Evolutionary conservation across 1,139 yeast genomes (phyloP), one percentile per base, ranked within the genome.

Genomic region (Yamadazyma jaroonii): DNA sequence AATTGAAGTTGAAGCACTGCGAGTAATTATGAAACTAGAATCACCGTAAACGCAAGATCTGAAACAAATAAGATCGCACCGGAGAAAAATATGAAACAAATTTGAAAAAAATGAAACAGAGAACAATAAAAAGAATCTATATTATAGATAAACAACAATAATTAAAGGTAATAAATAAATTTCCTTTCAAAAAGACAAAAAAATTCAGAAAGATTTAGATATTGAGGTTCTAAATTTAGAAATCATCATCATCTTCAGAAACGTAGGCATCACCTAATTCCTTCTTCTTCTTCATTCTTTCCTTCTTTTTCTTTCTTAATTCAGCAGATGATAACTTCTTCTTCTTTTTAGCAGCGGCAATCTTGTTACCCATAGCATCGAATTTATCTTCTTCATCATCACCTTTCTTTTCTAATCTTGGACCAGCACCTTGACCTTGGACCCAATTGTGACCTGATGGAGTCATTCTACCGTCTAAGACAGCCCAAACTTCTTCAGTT

Each of bases 401-500:
- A 64, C 88, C 95, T 90, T 92, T 92, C 77, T 87, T 83, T 62
- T 81, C 81, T 52, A 87, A 72, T 84, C 98, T 90, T 75, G 98
- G 98, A 79, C 98, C 98, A 64, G 96, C 59, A 79, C 98, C 98
- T 81, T 92, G 98, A 74, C 98, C 98, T 62, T 87, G 83, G 63
- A 92, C 98, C 98, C 98, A 92, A 84, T 92, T 92, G 81, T 92
- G 98, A 70, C 98, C 98, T 56, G 98, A 92, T 72, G 98, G 98
- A 65, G 96, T 85, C 98, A 92, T 92, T 59, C 60, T 73, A 84
- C 98, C 98, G 76, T 90, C 92, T 60, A 87, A 70, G 56, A 92
- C 98, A 64, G 97, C 96, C 98, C 98, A 92, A 64, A 92, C 97
- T 83, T 92, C 98, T 77, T 92, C 97, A 67, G 98, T 62, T 73